Base-by-base conservation (phyloP, 2,329 filamentous ascomycete genomes). In the Leptographium wingfieldii region DNA sequence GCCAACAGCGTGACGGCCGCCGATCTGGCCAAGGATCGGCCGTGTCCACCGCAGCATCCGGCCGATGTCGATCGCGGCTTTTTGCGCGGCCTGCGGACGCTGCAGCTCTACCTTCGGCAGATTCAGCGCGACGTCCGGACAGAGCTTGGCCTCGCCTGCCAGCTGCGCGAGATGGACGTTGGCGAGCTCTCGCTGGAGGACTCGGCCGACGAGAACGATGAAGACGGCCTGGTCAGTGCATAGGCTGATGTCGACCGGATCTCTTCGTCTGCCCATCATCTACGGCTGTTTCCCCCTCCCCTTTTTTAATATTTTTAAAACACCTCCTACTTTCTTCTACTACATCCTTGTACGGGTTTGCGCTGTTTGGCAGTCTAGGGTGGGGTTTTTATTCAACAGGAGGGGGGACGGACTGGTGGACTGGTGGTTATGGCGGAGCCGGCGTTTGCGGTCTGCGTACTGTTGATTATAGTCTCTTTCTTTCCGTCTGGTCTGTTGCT, bases 1-100 rank as follows among this genome's bases (percentile, higher is more conserved):
- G 94, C 94, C 64, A 99, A 99, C 71, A 96, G 92, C 68, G 86
- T 97, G 43, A 97, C 92, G 1, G 88, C 90, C 4, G 87, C 94
- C 65, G 91, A 96, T 67, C 73, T 84, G 12, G 77, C 83, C 61
- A 63, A 73, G 75, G 57, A 77, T 80, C 80, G 79, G 67, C 75
- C 80, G 5, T 96, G 92, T 66, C 94, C 94, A 16, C 94, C 94
- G 5, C 80, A 83, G 61, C 83, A 95, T 68, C 89, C 90, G 0
- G 76, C 86, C 43, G 86, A 90, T 62, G 85, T 95, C 7, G 94
- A 99, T 66, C 82, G 85, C 33, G 94, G 94, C 0, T 99, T 97
- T 68, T 76, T 99, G 49, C 86, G 92, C 60, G 94, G 94, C 0
- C 73, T 99, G 61, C 79, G 86, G 57, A 90, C 85, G 3, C 74